Percentiles rank a stretch among this genome's conserved stretches.
phyloP scores from a whole-genome alignment of 2,329 filamentous ascomycete genomes.

The Lachnellula cervina region DNA sequence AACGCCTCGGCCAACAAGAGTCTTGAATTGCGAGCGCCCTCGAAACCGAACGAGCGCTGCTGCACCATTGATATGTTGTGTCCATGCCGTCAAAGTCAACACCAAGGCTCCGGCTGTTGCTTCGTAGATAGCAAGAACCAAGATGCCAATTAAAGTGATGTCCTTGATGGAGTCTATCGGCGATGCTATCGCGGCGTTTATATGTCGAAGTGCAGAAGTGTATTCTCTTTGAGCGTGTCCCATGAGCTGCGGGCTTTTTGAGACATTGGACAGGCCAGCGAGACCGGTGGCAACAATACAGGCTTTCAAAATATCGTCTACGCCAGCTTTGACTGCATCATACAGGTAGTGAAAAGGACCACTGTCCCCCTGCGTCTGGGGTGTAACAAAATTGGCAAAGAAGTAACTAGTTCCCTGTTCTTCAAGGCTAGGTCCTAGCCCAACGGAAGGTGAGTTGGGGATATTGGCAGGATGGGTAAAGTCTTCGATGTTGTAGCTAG shows the following conservation, averaged over 20 bases:
- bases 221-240: constrained; percentile 46
- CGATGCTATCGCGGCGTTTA: constrained; percentile 44
- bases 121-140: constrained; percentile 50
- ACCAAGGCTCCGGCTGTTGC: constrained; percentile 43
- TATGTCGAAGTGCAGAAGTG: constrained; percentile 43
- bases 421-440: not conserved
- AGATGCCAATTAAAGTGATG: constrained; percentile 47
- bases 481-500: not conserved
- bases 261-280: constrained; percentile 46
- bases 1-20: constrained; percentile 44
- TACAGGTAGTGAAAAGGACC: not conserved
- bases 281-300: constrained; percentile 38
- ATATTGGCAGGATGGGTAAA: constrained; percentile 2
- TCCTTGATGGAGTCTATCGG: constrained; percentile 44
- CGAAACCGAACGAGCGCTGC: constrained; percentile 44
- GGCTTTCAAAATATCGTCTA: constrained; percentile 8
- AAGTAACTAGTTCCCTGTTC: constrained; percentile 15
- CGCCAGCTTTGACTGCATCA: constrained; percentile 1
- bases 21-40: constrained; percentile 43
- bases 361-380: constrained; percentile 1
- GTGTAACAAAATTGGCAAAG: constrained; percentile 10
- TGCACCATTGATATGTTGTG: constrained; percentile 50
- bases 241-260: constrained; percentile 40
- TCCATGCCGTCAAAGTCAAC: constrained; percentile 46
- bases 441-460: not conserved